phyloP scores from a whole-genome alignment of 495 filamentous ascomycete species.

The Talaromyces adpressus region DNA sequence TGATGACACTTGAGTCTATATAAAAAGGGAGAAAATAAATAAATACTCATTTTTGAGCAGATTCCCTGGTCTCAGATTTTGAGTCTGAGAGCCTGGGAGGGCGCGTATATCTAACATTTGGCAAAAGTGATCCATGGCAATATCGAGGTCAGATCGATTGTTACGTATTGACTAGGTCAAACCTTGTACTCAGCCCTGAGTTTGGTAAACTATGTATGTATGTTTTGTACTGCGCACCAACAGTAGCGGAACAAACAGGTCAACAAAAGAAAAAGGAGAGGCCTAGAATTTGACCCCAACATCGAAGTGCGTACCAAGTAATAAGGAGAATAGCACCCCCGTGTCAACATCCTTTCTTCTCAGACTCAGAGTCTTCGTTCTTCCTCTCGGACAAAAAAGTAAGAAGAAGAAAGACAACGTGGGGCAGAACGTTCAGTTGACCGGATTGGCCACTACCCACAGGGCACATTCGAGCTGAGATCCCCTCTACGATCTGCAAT shows the following conservation, averaged over 20 bases:
- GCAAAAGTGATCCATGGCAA: not conserved
- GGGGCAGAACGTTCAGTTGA: not conserved
- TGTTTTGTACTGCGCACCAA: not conserved
- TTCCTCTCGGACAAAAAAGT: not conserved
- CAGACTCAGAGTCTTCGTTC: not conserved
- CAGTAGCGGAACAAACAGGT: not conserved
- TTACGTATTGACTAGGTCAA: not conserved
- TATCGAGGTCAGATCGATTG: not conserved
- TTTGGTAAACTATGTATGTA: not conserved
- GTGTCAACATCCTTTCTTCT: not conserved
- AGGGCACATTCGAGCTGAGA: conserved; percentile 9
- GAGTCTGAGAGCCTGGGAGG: not conserved
- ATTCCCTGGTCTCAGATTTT: not conserved
- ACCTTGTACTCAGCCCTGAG: not conserved
- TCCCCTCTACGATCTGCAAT: conserved; percentile 7
- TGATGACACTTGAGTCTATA: not conserved
- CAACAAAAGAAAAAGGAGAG: not conserved
- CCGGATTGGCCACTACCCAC: not conserved
- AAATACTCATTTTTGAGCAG: not conserved
- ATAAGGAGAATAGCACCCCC: not conserved
- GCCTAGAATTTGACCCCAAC: not conserved
- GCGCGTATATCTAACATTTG: not conserved
- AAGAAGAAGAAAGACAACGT: not conserved
- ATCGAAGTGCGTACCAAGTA: not conserved
- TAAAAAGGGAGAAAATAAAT: not conserved